Percentiles rank a stretch among this genome's conserved stretches.
Conservation (phyloP, 805 yeast genomes). For the Teunomyces funiuensis region DNA sequence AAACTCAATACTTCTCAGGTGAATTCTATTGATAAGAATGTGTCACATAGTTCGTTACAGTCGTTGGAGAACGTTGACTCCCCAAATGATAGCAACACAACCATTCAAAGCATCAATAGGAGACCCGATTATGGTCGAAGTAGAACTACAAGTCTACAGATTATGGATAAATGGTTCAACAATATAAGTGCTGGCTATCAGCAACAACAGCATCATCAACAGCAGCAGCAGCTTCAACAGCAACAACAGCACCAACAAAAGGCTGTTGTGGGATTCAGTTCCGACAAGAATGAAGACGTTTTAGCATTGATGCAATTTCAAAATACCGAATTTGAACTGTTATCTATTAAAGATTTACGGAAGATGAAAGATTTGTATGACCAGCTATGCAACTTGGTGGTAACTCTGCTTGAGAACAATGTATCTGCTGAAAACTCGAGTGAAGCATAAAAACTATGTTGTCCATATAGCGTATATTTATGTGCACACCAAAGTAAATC, state of each 20-base stretch:
- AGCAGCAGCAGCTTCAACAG: conserved; percentile 2
- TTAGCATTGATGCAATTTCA: conserved; percentile 34
- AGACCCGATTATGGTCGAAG: conserved; percentile 28
- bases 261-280: conserved; percentile 6
- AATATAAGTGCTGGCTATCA: conserved; percentile 21
- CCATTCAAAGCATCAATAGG: conserved; percentile 10
- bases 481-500: not conserved
- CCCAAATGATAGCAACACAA: conserved; percentile 8
- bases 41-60: conserved; percentile 34
- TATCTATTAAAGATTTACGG: conserved; percentile 36
- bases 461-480: not conserved
- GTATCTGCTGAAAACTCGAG: not conserved
- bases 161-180: conserved; percentile 46
- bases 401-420: not conserved
- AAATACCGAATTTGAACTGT: conserved; percentile 34
- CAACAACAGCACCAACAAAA: conserved; percentile 8
- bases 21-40: conserved; percentile 14
- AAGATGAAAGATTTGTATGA: conserved; percentile 36
- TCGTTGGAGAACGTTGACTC: conserved; percentile 28
- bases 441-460: not conserved
- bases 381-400: conserved; percentile 29
- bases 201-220: conserved; percentile 3
- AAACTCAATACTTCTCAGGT: conserved; percentile 29
- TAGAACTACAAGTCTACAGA: conserved; percentile 39
- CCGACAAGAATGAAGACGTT: conserved; percentile 3